A percentile compares a stretch with the other conserved stretches of the same genome.
Evolutionary conservation across 768 basidiomycete genomes (phyloP).

Genomic region (Vararia minispora): DNA sequence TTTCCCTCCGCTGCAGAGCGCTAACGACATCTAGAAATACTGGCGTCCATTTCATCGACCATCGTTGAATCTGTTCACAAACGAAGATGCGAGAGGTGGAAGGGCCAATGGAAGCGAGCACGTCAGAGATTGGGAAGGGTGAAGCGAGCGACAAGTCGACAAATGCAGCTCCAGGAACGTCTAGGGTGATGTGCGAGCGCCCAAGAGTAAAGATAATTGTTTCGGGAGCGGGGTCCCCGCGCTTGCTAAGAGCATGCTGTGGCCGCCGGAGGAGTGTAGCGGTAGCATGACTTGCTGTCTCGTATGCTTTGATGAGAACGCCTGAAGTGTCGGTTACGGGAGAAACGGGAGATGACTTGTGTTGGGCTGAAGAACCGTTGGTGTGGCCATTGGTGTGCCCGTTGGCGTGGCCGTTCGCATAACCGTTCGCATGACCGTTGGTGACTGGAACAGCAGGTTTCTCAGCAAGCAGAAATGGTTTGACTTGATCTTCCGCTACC

Average conservation of each 20-base stretch:
- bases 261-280: conserved; percentile 51
- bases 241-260: conserved; percentile 39
- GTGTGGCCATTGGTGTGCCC: conserved; percentile 19
- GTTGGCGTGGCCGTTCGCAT: conserved; percentile 22
- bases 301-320: conserved; percentile 46
- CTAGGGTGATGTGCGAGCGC: conserved; percentile 26
- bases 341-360: conserved; percentile 11
- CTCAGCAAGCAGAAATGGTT: conserved; percentile 46
- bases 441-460: conserved; percentile 18
- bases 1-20: conserved; percentile 51
- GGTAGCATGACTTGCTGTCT: conserved; percentile 56
- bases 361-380: conserved; percentile 19
- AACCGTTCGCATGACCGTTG: conserved; percentile 20
- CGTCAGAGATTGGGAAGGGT: conserved; percentile 48
- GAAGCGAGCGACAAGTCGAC: conserved; percentile 56
- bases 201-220: conserved; percentile 70
- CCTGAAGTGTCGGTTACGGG: conserved; percentile 15
- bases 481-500: conserved; percentile 46
- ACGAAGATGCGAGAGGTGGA: conserved; percentile 63
- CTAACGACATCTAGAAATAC: conserved; percentile 74
- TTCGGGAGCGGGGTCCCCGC: conserved; percentile 44
- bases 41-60: conserved; percentile 81
- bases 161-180: conserved; percentile 49
- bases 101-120: conserved; percentile 48
- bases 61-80: conserved; percentile 67